Base-by-base conservation (phyloP, 2,329 filamentous ascomycete species). In the Microcyclospora pomicola region DNA sequence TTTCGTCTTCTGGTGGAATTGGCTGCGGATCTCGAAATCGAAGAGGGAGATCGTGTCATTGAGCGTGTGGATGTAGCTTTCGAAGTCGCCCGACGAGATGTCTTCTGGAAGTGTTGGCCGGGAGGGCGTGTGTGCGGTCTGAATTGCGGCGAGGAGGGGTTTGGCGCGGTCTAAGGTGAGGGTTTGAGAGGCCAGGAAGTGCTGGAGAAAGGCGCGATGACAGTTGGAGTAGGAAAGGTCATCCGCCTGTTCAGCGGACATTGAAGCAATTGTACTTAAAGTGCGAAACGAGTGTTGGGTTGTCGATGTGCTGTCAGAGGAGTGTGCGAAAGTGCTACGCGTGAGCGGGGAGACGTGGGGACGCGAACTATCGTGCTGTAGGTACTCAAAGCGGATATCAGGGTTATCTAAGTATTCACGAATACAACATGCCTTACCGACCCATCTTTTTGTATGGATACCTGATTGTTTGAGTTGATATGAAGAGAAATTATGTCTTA, bases 131-230 rank as follows among this genome's bases (percentile, higher is more conserved):
- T 72, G 64, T 9, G 72, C 74, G 7, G 74, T 78, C 48, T 80
- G 68, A 38, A 96, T 88, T 27, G 71, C 73, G 2, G 87, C 84
- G 11, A 96, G 68, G 15, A 95, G 66, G 1, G 75, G 73, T 51
- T 76, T 76, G 10, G 79, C 77, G 51, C 92, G 76, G 37, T 75
- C 68, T 45, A 82, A 75, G 1, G 83, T 92, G 59, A 96, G 69
- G 33, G 77, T 75, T 15, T 82, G 81, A 35, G 79, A 77, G 2
- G 82, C 76, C 59, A 95, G 70, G 48, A 98, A 77, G 35, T 83
- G 82, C 61, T 98, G 91, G 1, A 96, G 68, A 54, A 98, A 94
- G 7, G 88, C 87, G 40, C 85, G 80, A 58, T 95, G 82, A 44
- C 70, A 71, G 55, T 92, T 67, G 50, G 69, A 63, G 51, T 77